Evolutionary conservation across 129 eudicot species (phyloP), one percentile per base, ranked within the genome.

Genomic region (Lactuca saligna): DNA sequence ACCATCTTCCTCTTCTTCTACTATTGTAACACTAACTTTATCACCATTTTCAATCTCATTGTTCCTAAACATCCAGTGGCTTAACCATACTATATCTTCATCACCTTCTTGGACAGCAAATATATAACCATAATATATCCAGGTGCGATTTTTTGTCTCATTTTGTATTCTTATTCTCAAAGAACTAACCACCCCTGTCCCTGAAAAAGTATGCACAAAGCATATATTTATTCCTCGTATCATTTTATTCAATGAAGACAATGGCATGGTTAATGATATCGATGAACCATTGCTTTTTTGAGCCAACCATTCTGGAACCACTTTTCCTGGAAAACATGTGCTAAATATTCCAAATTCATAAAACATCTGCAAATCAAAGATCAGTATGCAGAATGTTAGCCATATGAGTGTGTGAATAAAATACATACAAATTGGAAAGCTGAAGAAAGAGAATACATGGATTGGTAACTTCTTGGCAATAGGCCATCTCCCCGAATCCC

Each of bases 291-390:
- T 9, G 35, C 65, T 57, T 69, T 3, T 63, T 38, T 55, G 42
- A 7, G 53, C 31, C 5, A 75, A 15, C 70, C 77, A 65, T 13
- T 51, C 7, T 17, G 75, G 71, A 33, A 73, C 35, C 50, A 20
- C 70, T 34, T 54, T 54, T 11, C 83, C 83, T 5, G 51, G 34
- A 55, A 73, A 33, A 73, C 37, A 60, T 33, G 75, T 54, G 64
- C 71, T 68, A 46, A 79, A 78, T 71, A 77, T 61, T 16, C 73
- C 76, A 64, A 10, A 58, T 32, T 75, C 74, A 17, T 49, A 48
- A 37, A 33, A 10, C 34, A 69, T 17, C 76, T 61, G 58, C 3
- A 39, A 39, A 7, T 13, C 14, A 17, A 56, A 42, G 2, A 42
- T 42, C 0, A 8, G 2, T 42, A 14, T 8, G 9, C 7, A n/a